phyloP scores from a whole-genome alignment of 768 basidiomycete species.

The Dioszegia crocea region DNA sequence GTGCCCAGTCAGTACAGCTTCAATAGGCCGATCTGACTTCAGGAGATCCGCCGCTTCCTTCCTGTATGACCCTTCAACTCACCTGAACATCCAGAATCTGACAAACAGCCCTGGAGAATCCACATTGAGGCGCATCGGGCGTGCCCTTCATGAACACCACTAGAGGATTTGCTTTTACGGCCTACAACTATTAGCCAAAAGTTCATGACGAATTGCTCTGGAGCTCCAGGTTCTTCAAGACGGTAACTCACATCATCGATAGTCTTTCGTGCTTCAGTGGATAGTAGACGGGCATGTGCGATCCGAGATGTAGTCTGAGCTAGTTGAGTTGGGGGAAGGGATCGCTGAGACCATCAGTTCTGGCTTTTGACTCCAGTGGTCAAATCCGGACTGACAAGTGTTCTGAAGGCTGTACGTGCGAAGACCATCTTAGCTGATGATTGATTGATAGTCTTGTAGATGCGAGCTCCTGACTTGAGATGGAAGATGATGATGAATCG shows the following conservation, averaged over 20 bases:
- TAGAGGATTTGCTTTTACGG: constrained; percentile 69
- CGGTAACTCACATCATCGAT: constrained; percentile 44
- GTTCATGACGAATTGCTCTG: too few relatives aligned
- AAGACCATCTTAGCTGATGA: constrained; percentile 33
- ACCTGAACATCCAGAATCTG: constrained; percentile 70
- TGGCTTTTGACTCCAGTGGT: not conserved
- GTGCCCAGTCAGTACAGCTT: constrained; percentile 49
- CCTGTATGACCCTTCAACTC: constrained; percentile 8
- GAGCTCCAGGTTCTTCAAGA: too few relatives aligned
- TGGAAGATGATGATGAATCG: too few relatives aligned
- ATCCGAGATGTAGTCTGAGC: constrained; percentile 28
- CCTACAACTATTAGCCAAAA: constrained; percentile 50
- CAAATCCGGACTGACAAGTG: constrained; percentile 31
- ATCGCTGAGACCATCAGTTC: constrained; percentile 36
- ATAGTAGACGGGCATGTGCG: constrained; percentile 34
- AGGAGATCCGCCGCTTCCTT: too few relatives aligned
- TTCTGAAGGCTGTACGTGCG: constrained; percentile 41
- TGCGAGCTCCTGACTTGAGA: not conserved
- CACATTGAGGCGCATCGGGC: constrained; percentile 78
- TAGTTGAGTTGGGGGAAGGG: constrained; percentile 42
- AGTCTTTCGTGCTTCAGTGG: constrained; percentile 43
- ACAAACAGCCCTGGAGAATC: constrained; percentile 89
- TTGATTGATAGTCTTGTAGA: not conserved
- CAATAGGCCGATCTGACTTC: too few relatives aligned
- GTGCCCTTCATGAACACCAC: constrained; percentile 99